Evolutionary conservation across 176 grass and related monocot genomes (phyloP).

Genomic region (Sorghum bicolor): Sorghum_bicolor_NCBIv3 NC_012873.2:64446001-64446500

Average conservation of each 20-base stretch:
- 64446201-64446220: slow-evolving; percentile 96
- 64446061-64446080: neutral
- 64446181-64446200: slow-evolving; percentile 51
- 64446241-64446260: slow-evolving; percentile 96
- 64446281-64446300: slow-evolving; percentile 79
- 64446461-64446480: neutral
- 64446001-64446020: slow-evolving; percentile 1
- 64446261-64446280: slow-evolving; percentile 79
- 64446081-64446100: neutral
- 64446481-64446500: neutral
- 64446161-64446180: slow-evolving; percentile 31
- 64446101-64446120: slow-evolving; percentile 33
- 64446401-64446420: slow-evolving; percentile 2
- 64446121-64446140: neutral
- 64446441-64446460: neutral
- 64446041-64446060: neutral
- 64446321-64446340: slow-evolving; percentile 92
- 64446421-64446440: neutral
- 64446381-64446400: neutral
- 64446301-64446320: slow-evolving; percentile 98
- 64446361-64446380: slow-evolving; percentile 52
- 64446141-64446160: neutral
- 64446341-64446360: slow-evolving; percentile 91
- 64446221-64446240: slow-evolving; percentile 96
- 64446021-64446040: neutral